These are phyloP conservation scores for Serendipita vermifera DNA, from an alignment of 768 basidiomycete species.

Conservation along the genomic window DNA sequence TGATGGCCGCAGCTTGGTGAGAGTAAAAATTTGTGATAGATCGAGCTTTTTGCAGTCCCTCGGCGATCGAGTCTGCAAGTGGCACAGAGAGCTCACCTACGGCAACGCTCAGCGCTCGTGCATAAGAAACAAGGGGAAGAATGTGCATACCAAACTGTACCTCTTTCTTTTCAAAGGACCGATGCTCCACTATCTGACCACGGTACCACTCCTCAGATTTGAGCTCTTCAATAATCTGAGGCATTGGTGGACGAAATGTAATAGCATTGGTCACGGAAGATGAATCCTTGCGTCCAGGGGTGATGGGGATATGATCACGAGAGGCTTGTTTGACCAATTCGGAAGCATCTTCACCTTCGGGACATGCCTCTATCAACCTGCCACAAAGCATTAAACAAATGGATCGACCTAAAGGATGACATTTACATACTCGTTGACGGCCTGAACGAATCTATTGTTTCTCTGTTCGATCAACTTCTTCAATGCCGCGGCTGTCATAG, in stretches of 20 bases:
- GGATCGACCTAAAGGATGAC: not conserved
- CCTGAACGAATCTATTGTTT: constrained; percentile 48
- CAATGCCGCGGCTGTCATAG: constrained; percentile 42
- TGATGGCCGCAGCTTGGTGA: constrained; percentile 62
- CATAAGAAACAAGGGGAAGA: not conserved
- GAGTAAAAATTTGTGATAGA: constrained; percentile 52
- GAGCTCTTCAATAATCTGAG: constrained; percentile 45
- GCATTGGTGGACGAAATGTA: constrained; percentile 45
- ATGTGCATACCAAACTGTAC: constrained; percentile 35
- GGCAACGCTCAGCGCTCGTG: too few species aligned
- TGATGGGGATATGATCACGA: constrained; percentile 54
- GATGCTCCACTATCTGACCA: constrained; percentile 50
- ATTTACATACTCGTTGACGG: constrained; percentile 55
- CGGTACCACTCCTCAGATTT: constrained; percentile 49
- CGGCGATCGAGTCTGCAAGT: constrained; percentile 41
- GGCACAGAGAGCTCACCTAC: constrained; percentile 37
- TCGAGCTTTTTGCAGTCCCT: constrained; percentile 44
- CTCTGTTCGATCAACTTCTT: constrained; percentile 61
- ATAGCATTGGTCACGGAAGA: constrained; percentile 28
- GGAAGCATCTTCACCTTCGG: constrained; percentile 45
- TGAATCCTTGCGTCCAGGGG: constrained; percentile 20
- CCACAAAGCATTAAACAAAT: not conserved
- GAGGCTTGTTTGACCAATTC: constrained; percentile 52
- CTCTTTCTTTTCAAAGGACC: constrained; percentile 39
- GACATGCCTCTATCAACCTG: constrained; percentile 48